Conservation (phyloP, 2,329 filamentous ascomycete species). For the Aspergillus sp. region DNA sequence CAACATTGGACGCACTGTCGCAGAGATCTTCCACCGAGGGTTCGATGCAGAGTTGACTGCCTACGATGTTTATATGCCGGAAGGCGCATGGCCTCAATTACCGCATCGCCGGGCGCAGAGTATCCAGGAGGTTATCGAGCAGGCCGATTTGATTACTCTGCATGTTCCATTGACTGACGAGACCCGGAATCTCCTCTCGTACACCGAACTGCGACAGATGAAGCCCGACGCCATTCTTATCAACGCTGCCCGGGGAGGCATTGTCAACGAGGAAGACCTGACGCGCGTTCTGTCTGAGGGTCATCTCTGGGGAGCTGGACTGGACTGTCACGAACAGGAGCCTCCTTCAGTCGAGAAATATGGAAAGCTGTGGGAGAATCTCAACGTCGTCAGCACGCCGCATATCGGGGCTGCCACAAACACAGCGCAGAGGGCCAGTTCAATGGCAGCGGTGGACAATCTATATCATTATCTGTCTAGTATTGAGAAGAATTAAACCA, state of each 20-base stretch:
- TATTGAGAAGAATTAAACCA: neutral
- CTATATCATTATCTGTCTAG: slow-evolving; percentile 22
- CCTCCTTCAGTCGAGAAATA: slow-evolving; percentile 39
- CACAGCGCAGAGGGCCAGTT: slow-evolving; percentile 38
- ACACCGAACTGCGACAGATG: slow-evolving; percentile 35
- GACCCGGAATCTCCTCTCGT: slow-evolving; percentile 35
- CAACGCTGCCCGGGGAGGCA: slow-evolving; percentile 43
- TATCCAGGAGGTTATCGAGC: slow-evolving; percentile 33
- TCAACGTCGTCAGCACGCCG: slow-evolving; percentile 44
- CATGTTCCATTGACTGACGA: slow-evolving; percentile 39
- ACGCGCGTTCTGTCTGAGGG: slow-evolving; percentile 31
- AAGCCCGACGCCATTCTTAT: slow-evolving; percentile 42
- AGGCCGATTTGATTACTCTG: slow-evolving; percentile 38
- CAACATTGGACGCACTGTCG: slow-evolving; percentile 39
- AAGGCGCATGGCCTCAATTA: slow-evolving; percentile 34
- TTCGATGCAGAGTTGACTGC: slow-evolving; percentile 37
- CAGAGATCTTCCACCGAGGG: slow-evolving; percentile 38
- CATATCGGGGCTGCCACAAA: slow-evolving; percentile 50
- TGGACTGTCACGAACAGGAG: slow-evolving; percentile 44
- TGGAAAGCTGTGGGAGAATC: slow-evolving; percentile 31
- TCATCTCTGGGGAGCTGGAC: slow-evolving; percentile 40
- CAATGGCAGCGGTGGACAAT: slow-evolving; percentile 36
- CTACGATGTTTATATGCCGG: slow-evolving; percentile 37
- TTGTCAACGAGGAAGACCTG: slow-evolving; percentile 41
- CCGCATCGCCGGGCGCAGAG: slow-evolving; percentile 30